Base-by-base conservation (phyloP, 306 rosid genomes). In the Lablab purpureus region DNA sequence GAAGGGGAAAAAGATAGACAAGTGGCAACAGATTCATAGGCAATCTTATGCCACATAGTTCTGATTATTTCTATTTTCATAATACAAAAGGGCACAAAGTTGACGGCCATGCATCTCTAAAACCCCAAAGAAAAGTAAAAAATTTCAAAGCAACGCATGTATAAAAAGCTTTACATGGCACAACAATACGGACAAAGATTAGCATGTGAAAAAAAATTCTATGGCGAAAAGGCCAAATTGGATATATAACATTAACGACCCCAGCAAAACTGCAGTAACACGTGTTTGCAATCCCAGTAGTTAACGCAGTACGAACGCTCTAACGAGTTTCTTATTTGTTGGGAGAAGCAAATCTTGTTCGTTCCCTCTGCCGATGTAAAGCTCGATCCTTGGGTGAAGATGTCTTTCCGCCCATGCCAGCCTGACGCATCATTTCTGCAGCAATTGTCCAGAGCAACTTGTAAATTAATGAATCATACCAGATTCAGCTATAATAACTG, bases 371-470 rank as follows among this genome's bases (percentile, higher is more conserved):
- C 83, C 88, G 77, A 82, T 86, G 84, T 37, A 84, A 62, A 69
- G 89, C 87, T 82, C 92, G 91, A 80, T 93, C 98, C 82, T 93
- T 96, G 40, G 99, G 99, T 50, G 99, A 96, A 30, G 88, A 93
- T 63, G 94, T 89, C 87, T 93, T 95, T 22, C 93, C 95, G 11
- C 94, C 95, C 58, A 47, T 82, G 34, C 89, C 89, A 41, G 93
- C 97, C 78, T 93, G 99, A 52, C 99, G 98, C 97, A 91, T 93
- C 94, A 93, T 90, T 89, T 96, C 99, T 96, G 96, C 83, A 84
- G 73, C 32, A 9, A 67, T 54, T 51, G 52, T 51, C 52, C 66
- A 75, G 43, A 32, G 43, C 41, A 65, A 75, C 59, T 1, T 10
- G 71, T 79, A 56, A 78, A 69, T 41, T 59, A 66, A 40, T 36